Evolutionary conservation across 371 early-diverging fungal species (phyloP).

Genomic region (Circinella minor): DNA sequence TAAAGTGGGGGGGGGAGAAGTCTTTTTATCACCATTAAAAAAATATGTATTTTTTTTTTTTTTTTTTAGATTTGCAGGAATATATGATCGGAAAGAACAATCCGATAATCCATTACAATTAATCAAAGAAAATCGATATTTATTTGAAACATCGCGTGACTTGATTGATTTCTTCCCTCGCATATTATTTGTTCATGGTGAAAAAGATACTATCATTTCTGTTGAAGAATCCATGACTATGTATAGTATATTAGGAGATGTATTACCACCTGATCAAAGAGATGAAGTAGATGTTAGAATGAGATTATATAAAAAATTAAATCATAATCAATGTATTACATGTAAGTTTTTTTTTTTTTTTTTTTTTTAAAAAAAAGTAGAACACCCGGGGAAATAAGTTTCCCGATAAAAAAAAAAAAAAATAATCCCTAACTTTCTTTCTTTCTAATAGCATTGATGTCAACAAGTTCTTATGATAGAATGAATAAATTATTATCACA

Average conservation of each 20-base stretch:
- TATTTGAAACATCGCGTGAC: conserved; percentile 42
- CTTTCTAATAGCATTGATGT: conserved; percentile 35
- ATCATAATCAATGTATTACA: conserved; percentile 45
- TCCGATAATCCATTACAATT: conserved; percentile 24
- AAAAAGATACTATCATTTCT: conserved; percentile 40
- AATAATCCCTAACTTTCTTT: not conserved
- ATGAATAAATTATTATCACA: conserved; percentile 34
- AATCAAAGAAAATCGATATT: conserved; percentile 23
- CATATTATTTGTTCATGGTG: conserved; percentile 52
- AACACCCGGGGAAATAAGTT: no score
- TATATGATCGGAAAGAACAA: conserved; percentile 58
- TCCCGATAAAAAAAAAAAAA: no score
- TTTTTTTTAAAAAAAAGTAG: no score
- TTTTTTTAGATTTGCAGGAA: conserved; percentile 50
- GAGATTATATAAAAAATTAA: conserved; percentile 48
- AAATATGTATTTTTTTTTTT: not conserved
- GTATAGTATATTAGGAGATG: conserved; percentile 46
- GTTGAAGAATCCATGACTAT: conserved; percentile 44
- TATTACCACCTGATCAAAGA: conserved; percentile 34
- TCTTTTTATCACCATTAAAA: not conserved
- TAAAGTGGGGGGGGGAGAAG: no score
- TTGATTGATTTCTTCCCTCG: conserved; percentile 46
- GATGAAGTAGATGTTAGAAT: conserved; percentile 48
- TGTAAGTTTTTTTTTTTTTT: no score
- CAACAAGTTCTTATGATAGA: conserved; percentile 24